Conservation (phyloP, 805 yeast species). For the Sugiyamaella boreocaroliniensis region DNA sequence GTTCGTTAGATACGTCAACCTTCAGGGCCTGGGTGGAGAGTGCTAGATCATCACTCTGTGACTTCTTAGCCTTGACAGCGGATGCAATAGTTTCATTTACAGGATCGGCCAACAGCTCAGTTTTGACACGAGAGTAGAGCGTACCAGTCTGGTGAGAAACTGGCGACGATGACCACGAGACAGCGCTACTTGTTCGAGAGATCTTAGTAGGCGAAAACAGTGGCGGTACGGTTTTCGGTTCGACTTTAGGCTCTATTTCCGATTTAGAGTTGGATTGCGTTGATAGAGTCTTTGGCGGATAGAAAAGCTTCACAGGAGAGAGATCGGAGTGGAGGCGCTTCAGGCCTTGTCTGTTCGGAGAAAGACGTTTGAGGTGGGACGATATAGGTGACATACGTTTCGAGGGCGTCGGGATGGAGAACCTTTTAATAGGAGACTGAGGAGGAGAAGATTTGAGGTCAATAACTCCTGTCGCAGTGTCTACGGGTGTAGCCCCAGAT, state of each 20-base stretch:
- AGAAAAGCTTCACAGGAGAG: neutral
- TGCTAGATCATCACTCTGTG: neutral
- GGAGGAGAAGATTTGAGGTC: neutral
- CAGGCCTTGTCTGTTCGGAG: neutral
- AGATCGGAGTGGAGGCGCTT: neutral
- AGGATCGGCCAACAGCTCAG: neutral
- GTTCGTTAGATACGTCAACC: too few species aligned
- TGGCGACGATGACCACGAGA: slow-evolving; percentile 18
- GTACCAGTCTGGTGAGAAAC: slow-evolving; percentile 14
- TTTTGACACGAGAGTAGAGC: neutral
- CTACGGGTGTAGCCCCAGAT: neutral
- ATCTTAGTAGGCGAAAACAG: neutral
- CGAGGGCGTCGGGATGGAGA: neutral
- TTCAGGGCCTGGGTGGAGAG: neutral
- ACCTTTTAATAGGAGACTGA: neutral
- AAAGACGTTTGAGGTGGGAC: neutral
- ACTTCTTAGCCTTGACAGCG: neutral
- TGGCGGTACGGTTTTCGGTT: neutral
- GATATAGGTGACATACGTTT: neutral
- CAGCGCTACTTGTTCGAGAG: neutral
- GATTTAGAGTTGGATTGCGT: neutral
- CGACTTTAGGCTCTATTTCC: neutral
- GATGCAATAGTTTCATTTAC: neutral
- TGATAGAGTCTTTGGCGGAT: neutral
- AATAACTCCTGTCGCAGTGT: too few species aligned